Evolutionary conservation across 2,329 filamentous ascomycete species (phyloP), one percentile per base, ranked within the genome.

Genomic region (Xylaria sp.): DNA sequence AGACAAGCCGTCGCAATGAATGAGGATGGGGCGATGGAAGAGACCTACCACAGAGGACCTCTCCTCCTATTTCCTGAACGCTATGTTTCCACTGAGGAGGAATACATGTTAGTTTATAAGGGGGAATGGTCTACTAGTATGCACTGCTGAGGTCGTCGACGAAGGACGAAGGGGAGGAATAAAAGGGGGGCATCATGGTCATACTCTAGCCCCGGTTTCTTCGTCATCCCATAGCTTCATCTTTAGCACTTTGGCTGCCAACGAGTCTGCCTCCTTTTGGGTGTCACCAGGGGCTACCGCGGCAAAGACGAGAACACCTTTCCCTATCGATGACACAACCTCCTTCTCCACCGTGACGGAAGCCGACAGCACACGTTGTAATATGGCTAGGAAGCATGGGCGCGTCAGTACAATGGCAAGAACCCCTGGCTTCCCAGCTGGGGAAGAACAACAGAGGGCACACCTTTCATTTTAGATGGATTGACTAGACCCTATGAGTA

Each of bases 291-390:
- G 94, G 33, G 91, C 93, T 45, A 99, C 88, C 25, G 94, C 95
- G 21, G 94, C 94, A 75, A 99, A 90, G 33, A 98, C 92, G 6
- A 99, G 83, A 45, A 99, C 80, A 31, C 95, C 95, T 77, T 90
- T 92, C 63, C 92, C 92, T 72, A 99, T 98, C 2, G 90, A 91
- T 1, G 95, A 98, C 47, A 99, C 86, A 31, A 97, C 80, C 75
- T 96, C 85, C 73, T 92, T 90, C 74, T 99, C 94, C 55, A 99
- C 94, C 1, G 93, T 95, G 71, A 99, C 95, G 7, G 94, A 97
- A 64, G 94, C 94, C 45, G 94, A 98, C 64, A 97, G 87, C 54
- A 99, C 95, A 68, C 95, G 87, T 79, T 99, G 95, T 56, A 98
- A 81, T 63, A 99, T 92, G 57, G 93, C 95, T 97, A 73, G 56